Evolutionary conservation across 176 grass and related monocot genomes (phyloP).

Genomic region (Aegilops speltoides): DNA sequence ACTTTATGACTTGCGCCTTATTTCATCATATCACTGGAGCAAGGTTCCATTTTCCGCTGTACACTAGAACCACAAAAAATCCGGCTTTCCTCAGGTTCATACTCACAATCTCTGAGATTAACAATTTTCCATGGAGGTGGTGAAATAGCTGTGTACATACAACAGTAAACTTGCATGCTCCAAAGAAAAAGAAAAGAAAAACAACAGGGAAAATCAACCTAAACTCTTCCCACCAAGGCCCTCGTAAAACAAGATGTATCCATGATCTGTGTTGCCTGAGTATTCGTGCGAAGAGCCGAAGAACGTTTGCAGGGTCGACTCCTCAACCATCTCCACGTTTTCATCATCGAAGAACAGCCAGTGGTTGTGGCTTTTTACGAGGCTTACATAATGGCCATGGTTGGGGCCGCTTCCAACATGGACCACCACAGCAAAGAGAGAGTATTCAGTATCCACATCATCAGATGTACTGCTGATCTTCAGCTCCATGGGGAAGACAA

Average conservation of each 20-base stretch:
- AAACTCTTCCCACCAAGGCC: conserved; percentile 70
- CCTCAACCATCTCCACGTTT: conserved; percentile 95
- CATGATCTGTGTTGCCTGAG: conserved; percentile 96
- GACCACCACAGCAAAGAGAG: conserved; percentile 90
- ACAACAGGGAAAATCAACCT: conserved; percentile 25
- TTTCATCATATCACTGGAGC: conserved; percentile 46
- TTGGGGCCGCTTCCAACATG: conserved; percentile 97
- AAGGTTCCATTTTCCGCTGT: conserved; percentile 51
- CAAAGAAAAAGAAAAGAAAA: conserved; percentile 29
- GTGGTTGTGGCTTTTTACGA: conserved; percentile 92
- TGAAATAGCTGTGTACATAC: conserved; percentile 50
- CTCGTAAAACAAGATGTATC: conserved; percentile 99
- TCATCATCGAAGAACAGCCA: conserved; percentile 99
- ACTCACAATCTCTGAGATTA: conserved; percentile 42
- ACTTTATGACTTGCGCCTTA: conserved; percentile 51
- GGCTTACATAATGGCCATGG: conserved; percentile 97
- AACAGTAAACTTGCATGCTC: conserved; percentile 49
- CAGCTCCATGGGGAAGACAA: conserved; percentile 94
- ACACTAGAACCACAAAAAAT: conserved; percentile 67
- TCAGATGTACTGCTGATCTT: conserved; percentile 80
- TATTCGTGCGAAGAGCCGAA: conserved; percentile 96
- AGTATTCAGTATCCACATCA: conserved; percentile 83
- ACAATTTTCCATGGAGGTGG: conserved; percentile 43
- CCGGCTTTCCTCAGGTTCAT: conserved; percentile 35
- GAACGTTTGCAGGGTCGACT: conserved; percentile 81